Percentiles rank a stretch among this genome's conserved stretches.
Conservation (phyloP, 331 rosid genomes). For the Erythrophleum ivorense region DNA sequence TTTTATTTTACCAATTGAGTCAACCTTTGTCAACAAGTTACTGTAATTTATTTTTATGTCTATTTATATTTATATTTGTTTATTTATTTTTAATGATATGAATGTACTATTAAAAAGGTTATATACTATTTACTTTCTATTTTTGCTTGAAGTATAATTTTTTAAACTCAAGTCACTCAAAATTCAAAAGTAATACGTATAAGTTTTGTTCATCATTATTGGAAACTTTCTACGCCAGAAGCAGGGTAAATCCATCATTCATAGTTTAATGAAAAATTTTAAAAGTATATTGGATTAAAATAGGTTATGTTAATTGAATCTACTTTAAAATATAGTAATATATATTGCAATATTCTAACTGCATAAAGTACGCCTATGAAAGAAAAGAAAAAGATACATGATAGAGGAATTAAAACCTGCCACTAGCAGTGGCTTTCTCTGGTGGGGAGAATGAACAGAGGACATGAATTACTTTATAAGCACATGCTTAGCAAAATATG, state of each 20-base stretch:
- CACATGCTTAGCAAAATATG: constrained; percentile 39
- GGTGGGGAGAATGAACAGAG: constrained; percentile 23
- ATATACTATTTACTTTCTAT: neutral
- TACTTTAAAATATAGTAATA: neutral
- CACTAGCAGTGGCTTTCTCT: constrained; percentile 36
- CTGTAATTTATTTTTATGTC: neutral
- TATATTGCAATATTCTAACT: neutral
- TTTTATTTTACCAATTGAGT: neutral
- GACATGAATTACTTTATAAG: constrained; percentile 31
- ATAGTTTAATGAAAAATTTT: constrained; percentile 7
- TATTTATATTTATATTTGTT: neutral
- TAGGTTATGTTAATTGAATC: neutral
- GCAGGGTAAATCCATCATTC: constrained; percentile 22
- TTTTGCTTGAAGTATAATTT: constrained; percentile 40
- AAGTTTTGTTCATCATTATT: constrained; percentile 45
- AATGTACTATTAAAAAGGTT: neutral
- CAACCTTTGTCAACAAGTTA: neutral
- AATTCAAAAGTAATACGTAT: constrained; percentile 23
- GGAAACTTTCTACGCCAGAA: constrained; percentile 31
- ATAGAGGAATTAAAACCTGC: constrained; percentile 32
- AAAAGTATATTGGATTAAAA: neutral
- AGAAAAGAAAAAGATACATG: constrained; percentile 32
- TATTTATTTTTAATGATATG: neutral
- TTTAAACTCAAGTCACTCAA: constrained; percentile 34
- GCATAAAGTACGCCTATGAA: constrained; percentile 40